Base-by-base conservation (phyloP, 139 green algal genomes). In the Coccomyxa sp. region DNA sequence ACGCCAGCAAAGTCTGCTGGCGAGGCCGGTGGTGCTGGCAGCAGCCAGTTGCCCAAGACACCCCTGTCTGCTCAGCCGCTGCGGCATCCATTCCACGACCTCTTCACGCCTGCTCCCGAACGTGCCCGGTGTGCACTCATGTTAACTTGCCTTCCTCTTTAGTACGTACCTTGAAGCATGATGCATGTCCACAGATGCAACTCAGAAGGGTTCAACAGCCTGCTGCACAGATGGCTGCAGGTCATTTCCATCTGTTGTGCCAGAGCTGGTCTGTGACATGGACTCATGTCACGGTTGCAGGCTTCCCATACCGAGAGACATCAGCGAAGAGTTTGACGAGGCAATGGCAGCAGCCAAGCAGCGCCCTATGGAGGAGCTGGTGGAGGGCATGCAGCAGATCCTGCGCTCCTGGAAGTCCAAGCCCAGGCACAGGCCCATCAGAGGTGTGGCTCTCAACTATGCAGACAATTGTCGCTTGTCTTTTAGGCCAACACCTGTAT, bases 1-100 rank as follows among this genome's bases (percentile, higher is more conserved):
- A 82, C 82, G 23, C 82, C 82, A 38, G 66, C 23, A 32, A 67
- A 74, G 68, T 11, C 81, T 14, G 75, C 23, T 28, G n/a, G 28
- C 30, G 17, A 28, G 30, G 30, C 21, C 31, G 1, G 66, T 17
- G 60, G 18, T 1, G 18, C 45, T 60, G 25, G 16, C 14, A 30
- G 30, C 59, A 76, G 68, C 58, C 68, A 28, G 32, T 31, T 18
- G 30, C 18, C 63, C 21, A 25, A 71, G 63, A 67, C 15, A 12
- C 57, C 66, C 1, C 66, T 38, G 59, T 86, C 28, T 31, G 28
- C 45, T 71, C 82, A n/a, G 82, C 58, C 12, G 13, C 30, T 32
- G 38, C 82, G 12, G 82, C 68, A 75, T 30, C 71, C 74, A 1
- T 79, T 45, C 74, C 74, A 45, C 15, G 23, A 79, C 23, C n/a